These are phyloP conservation scores for Alternaria infectoria DNA, from an alignment of 2,329 filamentous ascomycete genomes.

Conservation along the genomic window DNA sequence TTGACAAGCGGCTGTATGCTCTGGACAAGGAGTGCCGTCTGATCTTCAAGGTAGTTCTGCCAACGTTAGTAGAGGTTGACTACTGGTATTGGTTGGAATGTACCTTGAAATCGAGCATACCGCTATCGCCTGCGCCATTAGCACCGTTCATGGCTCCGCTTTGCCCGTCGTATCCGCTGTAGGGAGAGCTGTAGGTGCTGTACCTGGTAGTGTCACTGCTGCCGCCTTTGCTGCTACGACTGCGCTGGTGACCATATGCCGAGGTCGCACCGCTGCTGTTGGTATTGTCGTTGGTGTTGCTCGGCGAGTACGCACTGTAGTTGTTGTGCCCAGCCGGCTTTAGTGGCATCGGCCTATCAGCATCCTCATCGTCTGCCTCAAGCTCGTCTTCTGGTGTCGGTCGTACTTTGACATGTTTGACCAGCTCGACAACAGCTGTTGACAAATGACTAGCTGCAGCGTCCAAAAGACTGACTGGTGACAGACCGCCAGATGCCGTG, in stretches of 20 bases:
- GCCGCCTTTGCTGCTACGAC: conserved; percentile 45
- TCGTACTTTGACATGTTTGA: conserved; percentile 83
- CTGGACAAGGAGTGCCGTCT: conserved; percentile 78
- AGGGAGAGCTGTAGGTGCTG: conserved; percentile 45
- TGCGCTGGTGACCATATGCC: conserved; percentile 24
- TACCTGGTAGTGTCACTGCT: conserved; percentile 46
- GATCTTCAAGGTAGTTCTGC: conserved; percentile 80
- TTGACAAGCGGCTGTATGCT: conserved; percentile 82
- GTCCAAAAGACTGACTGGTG: conserved; percentile 90
- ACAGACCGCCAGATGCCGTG: conserved; percentile 79
- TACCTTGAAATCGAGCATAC: conserved; percentile 67
- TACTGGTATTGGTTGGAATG: conserved; percentile 20
- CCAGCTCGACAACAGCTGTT: conserved; percentile 81
- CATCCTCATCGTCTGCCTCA: conserved; percentile 70
- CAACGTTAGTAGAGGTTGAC: conserved; percentile 15
- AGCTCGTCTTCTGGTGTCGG: conserved; percentile 76
- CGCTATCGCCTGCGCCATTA: conserved; percentile 33
- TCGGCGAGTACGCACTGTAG: conserved; percentile 29
- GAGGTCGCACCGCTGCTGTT: conserved; percentile 16
- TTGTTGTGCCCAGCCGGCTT: conserved; percentile 31
- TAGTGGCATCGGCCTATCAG: conserved; percentile 46
- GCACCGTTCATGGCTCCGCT: conserved; percentile 36
- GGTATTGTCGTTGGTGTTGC: conserved; percentile 25
- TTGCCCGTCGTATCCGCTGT: conserved; percentile 44
- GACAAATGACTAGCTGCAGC: conserved; percentile 91